Percentiles rank a stretch among this genome's conserved stretches.
Evolutionary conservation across 768 basidiomycete species (phyloP).

Genomic region (Boletus reticulatus): DNA sequence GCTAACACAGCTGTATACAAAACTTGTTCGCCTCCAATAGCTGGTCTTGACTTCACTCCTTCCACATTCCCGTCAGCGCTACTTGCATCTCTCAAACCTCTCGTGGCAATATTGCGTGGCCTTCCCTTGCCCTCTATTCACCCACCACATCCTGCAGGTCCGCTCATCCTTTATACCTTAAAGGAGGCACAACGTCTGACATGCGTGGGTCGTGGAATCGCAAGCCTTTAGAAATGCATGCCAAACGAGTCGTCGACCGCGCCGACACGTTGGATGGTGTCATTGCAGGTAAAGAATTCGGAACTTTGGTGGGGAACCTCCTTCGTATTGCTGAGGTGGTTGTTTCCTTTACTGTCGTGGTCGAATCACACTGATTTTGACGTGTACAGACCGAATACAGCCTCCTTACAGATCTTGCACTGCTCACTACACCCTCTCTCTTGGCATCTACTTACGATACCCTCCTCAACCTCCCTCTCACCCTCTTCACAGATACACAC

Average conservation of each 20-base stretch:
- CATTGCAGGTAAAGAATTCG: slow-evolving; percentile 66
- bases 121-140: slow-evolving; percentile 77
- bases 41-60: slow-evolving; percentile 54
- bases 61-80: slow-evolving; percentile 55
- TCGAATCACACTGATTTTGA: neutral
- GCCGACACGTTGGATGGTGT: slow-evolving; percentile 69
- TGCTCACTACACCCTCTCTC: slow-evolving; percentile 48
- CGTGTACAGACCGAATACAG: slow-evolving; percentile 60
- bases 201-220: slow-evolving; percentile 81
- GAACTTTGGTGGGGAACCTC: slow-evolving; percentile 65
- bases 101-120: slow-evolving; percentile 67
- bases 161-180: slow-evolving; percentile 58
- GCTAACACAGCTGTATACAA: slow-evolving; percentile 79
- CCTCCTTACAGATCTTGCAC: slow-evolving; percentile 60
- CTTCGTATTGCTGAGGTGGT: slow-evolving; percentile 65
- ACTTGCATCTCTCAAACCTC: slow-evolving; percentile 52
- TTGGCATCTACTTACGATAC: slow-evolving; percentile 59
- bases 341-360: neutral
- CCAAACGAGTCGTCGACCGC: slow-evolving; percentile 64
- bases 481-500: slow-evolving; percentile 63
- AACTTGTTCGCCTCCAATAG: slow-evolving; percentile 68
- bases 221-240: slow-evolving; percentile 72
- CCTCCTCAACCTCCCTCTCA: slow-evolving; percentile 62
- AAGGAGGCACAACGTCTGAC: slow-evolving; percentile 76
- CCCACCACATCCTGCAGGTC: slow-evolving; percentile 77